Percentiles rank a stretch among this genome's conserved stretches.
phyloP scores from a whole-genome alignment of 148 eudicot species.

The Oxyria digyna region DNA sequence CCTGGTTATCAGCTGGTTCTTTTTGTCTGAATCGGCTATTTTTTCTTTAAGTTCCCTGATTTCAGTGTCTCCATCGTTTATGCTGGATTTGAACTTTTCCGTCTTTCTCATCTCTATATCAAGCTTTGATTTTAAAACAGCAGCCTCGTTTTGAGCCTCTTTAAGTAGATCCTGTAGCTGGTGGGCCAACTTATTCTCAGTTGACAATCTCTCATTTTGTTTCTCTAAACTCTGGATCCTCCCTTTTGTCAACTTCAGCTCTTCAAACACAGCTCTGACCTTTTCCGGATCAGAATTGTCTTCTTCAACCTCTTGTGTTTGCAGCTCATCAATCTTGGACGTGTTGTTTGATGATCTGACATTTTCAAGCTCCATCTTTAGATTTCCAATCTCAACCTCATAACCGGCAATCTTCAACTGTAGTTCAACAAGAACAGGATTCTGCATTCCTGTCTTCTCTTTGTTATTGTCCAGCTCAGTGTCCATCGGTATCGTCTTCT shows the following conservation, averaged over 20 bases:
- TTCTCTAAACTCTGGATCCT: constrained; percentile 44
- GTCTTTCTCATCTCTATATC: constrained; percentile 56
- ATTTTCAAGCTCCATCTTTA: constrained; percentile 44
- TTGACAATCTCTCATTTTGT: constrained; percentile 37
- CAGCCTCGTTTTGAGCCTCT: constrained; percentile 44
- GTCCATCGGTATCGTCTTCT: constrained; percentile 41
- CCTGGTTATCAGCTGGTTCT: constrained; percentile 46
- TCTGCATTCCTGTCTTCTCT: constrained; percentile 34
- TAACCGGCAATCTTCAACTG: constrained; percentile 26
- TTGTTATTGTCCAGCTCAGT: constrained; percentile 39
- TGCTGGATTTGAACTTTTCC: constrained; percentile 53
- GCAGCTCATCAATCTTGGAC: neutral
- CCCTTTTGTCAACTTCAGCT: constrained; percentile 30
- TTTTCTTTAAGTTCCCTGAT: constrained; percentile 60
- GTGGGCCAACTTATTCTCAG: constrained; percentile 34
- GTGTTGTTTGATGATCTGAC: constrained; percentile 15
- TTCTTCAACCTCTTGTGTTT: constrained; percentile 18
- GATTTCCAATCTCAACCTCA: constrained; percentile 48
- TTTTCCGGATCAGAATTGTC: constrained; percentile 6
- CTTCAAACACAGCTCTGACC: constrained; percentile 25
- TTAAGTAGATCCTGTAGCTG: constrained; percentile 48
- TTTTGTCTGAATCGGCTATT: constrained; percentile 48
- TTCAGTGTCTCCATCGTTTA: constrained; percentile 68
- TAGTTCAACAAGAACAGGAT: constrained; percentile 19
- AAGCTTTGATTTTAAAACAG: constrained; percentile 44